phyloP scores from a whole-genome alignment of 202 grass and related monocot species.

The Carex arenaria region DNA sequence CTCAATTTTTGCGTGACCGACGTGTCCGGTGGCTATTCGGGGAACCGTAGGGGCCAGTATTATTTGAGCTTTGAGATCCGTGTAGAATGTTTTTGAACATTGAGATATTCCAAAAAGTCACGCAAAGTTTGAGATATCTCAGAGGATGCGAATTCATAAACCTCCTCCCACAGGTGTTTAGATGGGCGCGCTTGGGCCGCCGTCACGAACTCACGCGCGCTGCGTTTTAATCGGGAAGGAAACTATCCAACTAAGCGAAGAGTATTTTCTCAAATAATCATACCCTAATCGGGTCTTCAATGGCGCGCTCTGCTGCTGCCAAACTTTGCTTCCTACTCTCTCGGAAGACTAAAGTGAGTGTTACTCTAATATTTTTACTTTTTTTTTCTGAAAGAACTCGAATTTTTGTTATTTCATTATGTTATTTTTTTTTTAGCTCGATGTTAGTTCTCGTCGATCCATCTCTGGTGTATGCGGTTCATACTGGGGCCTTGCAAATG shows the following conservation, averaged over 20 bases:
- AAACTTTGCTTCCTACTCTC: slow-evolving; percentile 14
- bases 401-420: background rate
- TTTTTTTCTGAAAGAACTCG: background rate
- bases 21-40: too few species aligned
- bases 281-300: background rate
- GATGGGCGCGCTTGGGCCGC: background rate
- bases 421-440: background rate
- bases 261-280: background rate
- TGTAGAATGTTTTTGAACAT: too few species aligned
- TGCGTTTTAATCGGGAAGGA: background rate
- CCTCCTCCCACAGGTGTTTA: background rate
- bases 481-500: background rate
- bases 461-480: slow-evolving; percentile 5
- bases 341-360: background rate
- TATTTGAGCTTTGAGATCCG: too few species aligned
- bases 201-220: background rate
- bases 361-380: background rate
- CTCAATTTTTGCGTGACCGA: too few species aligned
- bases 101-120: too few species aligned
- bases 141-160: too few species aligned
- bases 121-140: too few species aligned
- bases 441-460: slow-evolving; percentile 6
- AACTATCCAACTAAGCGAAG: background rate
- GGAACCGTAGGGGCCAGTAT: too few species aligned
- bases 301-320: slow-evolving; percentile 20